Percentiles rank a stretch among this genome's conserved stretches.
phyloP scores from a whole-genome alignment of 1,139 yeast species.

The Debaryomycetaceae sp. region DNA sequence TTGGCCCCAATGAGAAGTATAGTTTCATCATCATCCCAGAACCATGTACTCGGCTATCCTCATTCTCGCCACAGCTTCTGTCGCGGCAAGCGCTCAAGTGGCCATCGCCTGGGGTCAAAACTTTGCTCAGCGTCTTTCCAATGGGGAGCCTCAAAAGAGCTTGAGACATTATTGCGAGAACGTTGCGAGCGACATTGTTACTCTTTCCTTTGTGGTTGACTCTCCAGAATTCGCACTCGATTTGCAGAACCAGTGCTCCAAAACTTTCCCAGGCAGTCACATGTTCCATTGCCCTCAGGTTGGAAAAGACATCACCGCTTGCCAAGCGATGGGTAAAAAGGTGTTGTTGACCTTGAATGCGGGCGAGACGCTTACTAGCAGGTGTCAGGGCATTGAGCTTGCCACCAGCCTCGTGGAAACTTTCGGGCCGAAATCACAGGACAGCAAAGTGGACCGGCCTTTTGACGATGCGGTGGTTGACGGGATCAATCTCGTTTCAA shows the following conservation, averaged over 20 bases:
- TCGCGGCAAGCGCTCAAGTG: conserved; percentile 3
- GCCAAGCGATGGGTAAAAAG: conserved; percentile 10
- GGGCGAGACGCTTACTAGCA: conserved; percentile 6
- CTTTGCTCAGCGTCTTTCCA: conserved; percentile 8
- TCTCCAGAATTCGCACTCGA: conserved; percentile 7
- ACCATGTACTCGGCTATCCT: neutral
- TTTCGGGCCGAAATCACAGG: conserved; percentile 9
- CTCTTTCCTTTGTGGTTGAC: conserved; percentile 9
- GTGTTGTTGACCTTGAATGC: conserved; percentile 13
- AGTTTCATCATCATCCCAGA: no score
- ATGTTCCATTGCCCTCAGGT: conserved; percentile 8
- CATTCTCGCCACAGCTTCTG: conserved; percentile 1
- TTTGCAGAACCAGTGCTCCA: conserved; percentile 8
- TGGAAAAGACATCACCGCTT: conserved; percentile 10
- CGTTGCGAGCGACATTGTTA: conserved; percentile 7
- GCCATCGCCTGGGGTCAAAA: conserved; percentile 14
- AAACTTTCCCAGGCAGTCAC: conserved; percentile 6
- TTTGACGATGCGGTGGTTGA: conserved; percentile 12
- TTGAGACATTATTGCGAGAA: conserved; percentile 8
- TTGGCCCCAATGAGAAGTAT: no score
- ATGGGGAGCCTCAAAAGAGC: conserved; percentile 6
- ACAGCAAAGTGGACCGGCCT: conserved; percentile 8
- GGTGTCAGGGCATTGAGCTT: conserved; percentile 5
- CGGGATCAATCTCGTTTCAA: conserved; percentile 14
- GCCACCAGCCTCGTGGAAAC: conserved; percentile 10